phyloP scores from a whole-genome alignment of 805 yeast species.

The Blastobotrys robertii region DNA sequence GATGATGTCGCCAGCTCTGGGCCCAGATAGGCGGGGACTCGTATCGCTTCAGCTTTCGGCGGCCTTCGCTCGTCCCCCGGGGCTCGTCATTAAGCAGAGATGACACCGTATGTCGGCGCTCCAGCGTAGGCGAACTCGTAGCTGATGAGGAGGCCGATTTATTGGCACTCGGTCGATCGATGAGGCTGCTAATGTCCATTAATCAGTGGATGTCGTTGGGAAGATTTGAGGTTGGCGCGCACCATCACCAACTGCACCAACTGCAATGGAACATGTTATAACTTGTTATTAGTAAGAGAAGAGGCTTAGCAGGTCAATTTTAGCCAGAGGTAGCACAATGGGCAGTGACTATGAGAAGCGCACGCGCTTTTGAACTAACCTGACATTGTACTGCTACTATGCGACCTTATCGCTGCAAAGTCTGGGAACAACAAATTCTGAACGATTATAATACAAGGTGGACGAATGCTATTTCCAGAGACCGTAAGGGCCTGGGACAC shows the following conservation, averaged over 20 bases:
- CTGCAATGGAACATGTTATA: no score
- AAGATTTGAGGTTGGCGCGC: no score
- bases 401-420: no score
- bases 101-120: constrained; percentile 16
- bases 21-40: constrained; percentile 76
- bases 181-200: constrained; percentile 14
- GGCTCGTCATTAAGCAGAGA: constrained; percentile 16
- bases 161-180: constrained; percentile 8
- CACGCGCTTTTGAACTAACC: no score
- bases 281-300: no score
- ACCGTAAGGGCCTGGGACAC: constrained; percentile 29
- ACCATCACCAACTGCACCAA: no score
- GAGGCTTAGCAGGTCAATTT: no score
- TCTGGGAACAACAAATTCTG: no score
- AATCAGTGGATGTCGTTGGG: not conserved
- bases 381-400: no score
- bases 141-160: constrained; percentile 2
- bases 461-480: constrained; percentile 19
- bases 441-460: not conserved
- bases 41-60: constrained; percentile 51
- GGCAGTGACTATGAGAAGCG: no score
- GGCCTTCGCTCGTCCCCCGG: constrained; percentile 3
- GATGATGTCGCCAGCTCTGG: constrained; percentile 44
- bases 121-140: constrained; percentile 4
- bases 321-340: no score